Conservation (phyloP, 148 eudicot genomes). For the Amaranthus hypochondriacus region DNA sequence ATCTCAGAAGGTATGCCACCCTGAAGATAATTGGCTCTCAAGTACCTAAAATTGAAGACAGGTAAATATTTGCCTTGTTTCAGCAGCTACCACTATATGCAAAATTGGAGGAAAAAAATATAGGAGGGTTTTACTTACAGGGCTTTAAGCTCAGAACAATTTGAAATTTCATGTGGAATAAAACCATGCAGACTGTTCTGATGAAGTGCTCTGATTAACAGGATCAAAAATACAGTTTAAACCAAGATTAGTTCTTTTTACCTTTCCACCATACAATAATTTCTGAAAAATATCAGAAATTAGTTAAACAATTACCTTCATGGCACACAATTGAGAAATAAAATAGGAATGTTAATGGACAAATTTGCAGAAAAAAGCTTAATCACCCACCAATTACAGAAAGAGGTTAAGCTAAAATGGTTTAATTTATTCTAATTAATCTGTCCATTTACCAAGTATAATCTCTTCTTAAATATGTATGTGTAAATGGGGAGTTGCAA, state of each 20-base stretch:
- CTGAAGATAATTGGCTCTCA: conserved; percentile 84
- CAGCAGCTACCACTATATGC: neutral
- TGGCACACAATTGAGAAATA: too few relatives aligned
- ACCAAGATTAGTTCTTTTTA: neutral
- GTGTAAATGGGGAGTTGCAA: too few relatives aligned
- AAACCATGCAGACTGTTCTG: conserved; percentile 85
- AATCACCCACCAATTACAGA: too few relatives aligned
- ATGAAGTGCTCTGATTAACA: conserved; percentile 70
- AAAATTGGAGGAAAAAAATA: neutral
- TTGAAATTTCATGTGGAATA: conserved; percentile 77
- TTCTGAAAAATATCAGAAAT: too few relatives aligned
- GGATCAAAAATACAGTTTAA: conserved; percentile 3
- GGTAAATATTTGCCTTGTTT: neutral
- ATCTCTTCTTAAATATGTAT: too few relatives aligned
- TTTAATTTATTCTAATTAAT: too few relatives aligned
- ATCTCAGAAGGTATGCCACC: conserved; percentile 91
- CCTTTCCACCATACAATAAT: too few relatives aligned
- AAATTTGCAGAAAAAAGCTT: too few relatives aligned
- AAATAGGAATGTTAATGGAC: too few relatives aligned
- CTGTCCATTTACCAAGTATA: too few relatives aligned
- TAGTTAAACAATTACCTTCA: too few relatives aligned
- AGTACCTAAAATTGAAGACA: conserved; percentile 42
- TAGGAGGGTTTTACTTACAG: conserved; percentile 48
- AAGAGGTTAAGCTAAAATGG: too few relatives aligned
- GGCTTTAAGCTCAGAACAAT: conserved; percentile 85